phyloP scores from a whole-genome alignment of 148 eudicot species.

The Vaccinium darrowii region DNA sequence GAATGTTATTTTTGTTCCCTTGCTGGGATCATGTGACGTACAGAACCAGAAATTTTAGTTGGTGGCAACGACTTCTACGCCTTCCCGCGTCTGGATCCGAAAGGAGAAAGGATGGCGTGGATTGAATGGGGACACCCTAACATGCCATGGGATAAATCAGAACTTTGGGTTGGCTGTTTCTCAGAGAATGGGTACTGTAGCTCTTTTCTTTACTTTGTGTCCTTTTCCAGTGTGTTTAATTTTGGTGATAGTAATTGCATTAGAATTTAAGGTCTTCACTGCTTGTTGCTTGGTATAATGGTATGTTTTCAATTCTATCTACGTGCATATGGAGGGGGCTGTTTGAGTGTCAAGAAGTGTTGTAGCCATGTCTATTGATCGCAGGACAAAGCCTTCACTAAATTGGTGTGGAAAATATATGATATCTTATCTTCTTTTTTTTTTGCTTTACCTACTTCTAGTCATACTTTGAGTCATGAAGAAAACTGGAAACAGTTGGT shows the following conservation, averaged over 20 bases:
- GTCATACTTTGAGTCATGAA: not conserved
- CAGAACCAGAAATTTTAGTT: constrained; percentile 71
- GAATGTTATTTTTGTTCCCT: not conserved
- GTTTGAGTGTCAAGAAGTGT: not conserved
- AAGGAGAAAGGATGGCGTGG: constrained; percentile 82
- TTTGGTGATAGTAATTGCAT: not conserved
- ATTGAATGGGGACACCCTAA: constrained; percentile 95
- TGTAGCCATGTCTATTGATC: not conserved
- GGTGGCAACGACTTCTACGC: constrained; percentile 90
- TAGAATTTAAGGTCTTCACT: not conserved
- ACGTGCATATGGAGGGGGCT: not conserved
- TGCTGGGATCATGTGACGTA: constrained; percentile 17
- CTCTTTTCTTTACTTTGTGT: not conserved
- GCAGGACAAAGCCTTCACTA: not conserved
- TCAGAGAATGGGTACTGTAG: constrained; percentile 57
- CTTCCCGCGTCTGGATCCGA: constrained; percentile 79
- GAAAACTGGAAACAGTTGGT: not conserved
- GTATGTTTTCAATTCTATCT: not conserved
- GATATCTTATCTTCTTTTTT: not conserved
- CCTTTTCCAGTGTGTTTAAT: not conserved
- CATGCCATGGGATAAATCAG: constrained; percentile 97
- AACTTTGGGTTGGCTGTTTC: constrained; percentile 96
- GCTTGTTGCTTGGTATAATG: not conserved
- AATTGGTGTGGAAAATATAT: not conserved
- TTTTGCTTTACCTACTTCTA: not conserved